Evolutionary conservation across 2,329 filamentous ascomycete genomes (phyloP).

Genomic region (Penicillium glabrum): DNA sequence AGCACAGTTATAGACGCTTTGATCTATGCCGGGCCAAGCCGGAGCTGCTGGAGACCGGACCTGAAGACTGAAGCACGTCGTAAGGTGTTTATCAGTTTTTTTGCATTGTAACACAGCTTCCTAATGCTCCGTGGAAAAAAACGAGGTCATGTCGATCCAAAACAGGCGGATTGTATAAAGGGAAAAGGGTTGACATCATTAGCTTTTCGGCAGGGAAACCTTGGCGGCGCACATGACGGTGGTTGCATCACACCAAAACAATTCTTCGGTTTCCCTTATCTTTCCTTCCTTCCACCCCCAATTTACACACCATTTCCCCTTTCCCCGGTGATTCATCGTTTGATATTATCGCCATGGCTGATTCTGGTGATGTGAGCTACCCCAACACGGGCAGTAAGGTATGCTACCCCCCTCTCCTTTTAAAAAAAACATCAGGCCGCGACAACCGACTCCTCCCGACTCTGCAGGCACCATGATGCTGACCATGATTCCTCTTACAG

Average conservation of each 20-base stretch:
- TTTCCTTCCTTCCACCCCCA: slow-evolving; percentile 8
- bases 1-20: not conserved
- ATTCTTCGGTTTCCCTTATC: slow-evolving; percentile 19
- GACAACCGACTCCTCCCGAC: slow-evolving; percentile 7
- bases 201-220: slow-evolving; percentile 10
- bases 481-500: slow-evolving; percentile 11
- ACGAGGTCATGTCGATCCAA: not conserved
- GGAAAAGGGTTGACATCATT: slow-evolving; percentile 14
- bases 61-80: too few species aligned
- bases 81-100: not conserved
- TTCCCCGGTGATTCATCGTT: slow-evolving; percentile 5
- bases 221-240: slow-evolving; percentile 26
- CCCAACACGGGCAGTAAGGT: slow-evolving; percentile 44
- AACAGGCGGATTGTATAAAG: not conserved
- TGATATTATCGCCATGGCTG: slow-evolving; percentile 29
- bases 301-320: slow-evolving; percentile 2
- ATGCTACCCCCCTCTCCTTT: slow-evolving; percentile 6
- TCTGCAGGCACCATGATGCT: slow-evolving; percentile 6
- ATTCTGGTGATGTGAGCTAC: slow-evolving; percentile 39
- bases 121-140: not conserved
- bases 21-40: not conserved
- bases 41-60: not conserved
- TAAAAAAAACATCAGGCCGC: not conserved
- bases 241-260: slow-evolving; percentile 25
- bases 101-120: not conserved